Evolutionary conservation across 371 early-diverging fungal genomes (phyloP).

Genomic region (Entomophthora muscae): DNA sequence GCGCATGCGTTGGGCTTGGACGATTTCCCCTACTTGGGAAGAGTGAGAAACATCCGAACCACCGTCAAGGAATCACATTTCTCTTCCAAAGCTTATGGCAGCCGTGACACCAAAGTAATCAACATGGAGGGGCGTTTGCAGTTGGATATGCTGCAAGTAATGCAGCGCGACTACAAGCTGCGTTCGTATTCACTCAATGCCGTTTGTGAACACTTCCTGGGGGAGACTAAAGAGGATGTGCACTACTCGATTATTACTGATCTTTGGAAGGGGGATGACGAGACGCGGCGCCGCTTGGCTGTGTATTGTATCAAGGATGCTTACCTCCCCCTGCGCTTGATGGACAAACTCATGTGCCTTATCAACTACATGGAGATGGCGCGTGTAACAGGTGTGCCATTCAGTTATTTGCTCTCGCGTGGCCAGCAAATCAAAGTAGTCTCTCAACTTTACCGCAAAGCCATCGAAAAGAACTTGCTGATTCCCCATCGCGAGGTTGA

Average conservation of each 20-base stretch:
- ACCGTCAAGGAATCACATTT: constrained; percentile 74
- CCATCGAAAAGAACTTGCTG: constrained; percentile 65
- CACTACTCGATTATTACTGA: constrained; percentile 97
- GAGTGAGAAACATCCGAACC: constrained; percentile 42
- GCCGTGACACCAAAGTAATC: constrained; percentile 73
- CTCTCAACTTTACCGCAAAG: constrained; percentile 89
- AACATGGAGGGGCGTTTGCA: constrained; percentile 92
- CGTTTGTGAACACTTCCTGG: constrained; percentile 93
- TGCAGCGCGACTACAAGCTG: constrained; percentile 95
- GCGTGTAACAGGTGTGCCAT: constrained; percentile 95
- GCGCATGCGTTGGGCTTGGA: constrained; percentile 60
- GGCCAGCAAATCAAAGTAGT: constrained; percentile 98
- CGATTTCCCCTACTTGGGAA: constrained; percentile 73
- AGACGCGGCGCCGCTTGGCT: constrained; percentile 94
- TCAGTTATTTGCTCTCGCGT: constrained; percentile 88
- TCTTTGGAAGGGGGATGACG: constrained; percentile 85
- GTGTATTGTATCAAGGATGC: constrained; percentile 99
- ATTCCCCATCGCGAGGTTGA: constrained; percentile 82
- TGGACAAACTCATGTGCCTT: constrained; percentile 95
- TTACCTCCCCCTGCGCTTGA: constrained; percentile 84
- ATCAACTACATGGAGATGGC: constrained; percentile 99
- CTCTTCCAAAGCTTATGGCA: constrained; percentile 84
- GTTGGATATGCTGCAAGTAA: constrained; percentile 89
- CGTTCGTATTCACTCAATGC: constrained; percentile 96
- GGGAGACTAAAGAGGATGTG: constrained; percentile 99